Evolutionary conservation across 345 rosid genomes (phyloP).

Genomic region (Populus ilicifolia): DNA sequence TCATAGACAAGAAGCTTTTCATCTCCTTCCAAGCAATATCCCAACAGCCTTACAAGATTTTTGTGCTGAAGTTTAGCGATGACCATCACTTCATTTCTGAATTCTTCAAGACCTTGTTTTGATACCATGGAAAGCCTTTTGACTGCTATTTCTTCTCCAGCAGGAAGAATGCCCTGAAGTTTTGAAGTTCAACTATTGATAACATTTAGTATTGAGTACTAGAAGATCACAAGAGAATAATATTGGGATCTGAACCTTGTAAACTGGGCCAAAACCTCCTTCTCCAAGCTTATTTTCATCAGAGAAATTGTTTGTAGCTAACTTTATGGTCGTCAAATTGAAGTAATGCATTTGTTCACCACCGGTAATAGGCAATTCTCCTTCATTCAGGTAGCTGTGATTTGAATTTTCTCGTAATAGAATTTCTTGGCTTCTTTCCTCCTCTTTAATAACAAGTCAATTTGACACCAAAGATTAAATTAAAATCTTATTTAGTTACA

Average conservation of each 20-base stretch:
- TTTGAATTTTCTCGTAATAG: constrained; percentile 17
- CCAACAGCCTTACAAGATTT: constrained; percentile 43
- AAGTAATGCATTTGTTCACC: constrained; percentile 28
- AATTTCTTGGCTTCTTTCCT: constrained; percentile 26
- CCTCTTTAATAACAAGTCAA: constrained; percentile 1
- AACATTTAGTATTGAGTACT: too few relatives aligned
- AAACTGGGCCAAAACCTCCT: constrained; percentile 59
- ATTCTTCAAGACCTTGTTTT: constrained; percentile 51
- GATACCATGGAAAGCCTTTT: constrained; percentile 52
- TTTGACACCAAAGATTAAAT: not conserved
- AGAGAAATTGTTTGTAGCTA: constrained; percentile 45
- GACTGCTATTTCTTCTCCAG: constrained; percentile 44
- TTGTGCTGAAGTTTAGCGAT: constrained; percentile 53
- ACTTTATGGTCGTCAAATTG: constrained; percentile 16
- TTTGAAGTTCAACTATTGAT: too few relatives aligned
- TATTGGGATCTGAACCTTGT: constrained; percentile 26
- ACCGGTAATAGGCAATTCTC: constrained; percentile 7
- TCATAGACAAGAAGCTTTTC: constrained; percentile 47
- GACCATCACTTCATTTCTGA: constrained; percentile 48
- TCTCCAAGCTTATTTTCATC: constrained; percentile 45
- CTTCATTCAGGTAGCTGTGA: not conserved
- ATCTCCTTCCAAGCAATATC: constrained; percentile 38
- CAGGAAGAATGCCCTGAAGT: constrained; percentile 39
- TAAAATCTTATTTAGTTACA: too few relatives aligned
- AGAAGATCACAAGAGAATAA: too few relatives aligned